phyloP scores from a whole-genome alignment of 768 basidiomycete genomes.

The Tricholoma furcatifolium region DNA sequence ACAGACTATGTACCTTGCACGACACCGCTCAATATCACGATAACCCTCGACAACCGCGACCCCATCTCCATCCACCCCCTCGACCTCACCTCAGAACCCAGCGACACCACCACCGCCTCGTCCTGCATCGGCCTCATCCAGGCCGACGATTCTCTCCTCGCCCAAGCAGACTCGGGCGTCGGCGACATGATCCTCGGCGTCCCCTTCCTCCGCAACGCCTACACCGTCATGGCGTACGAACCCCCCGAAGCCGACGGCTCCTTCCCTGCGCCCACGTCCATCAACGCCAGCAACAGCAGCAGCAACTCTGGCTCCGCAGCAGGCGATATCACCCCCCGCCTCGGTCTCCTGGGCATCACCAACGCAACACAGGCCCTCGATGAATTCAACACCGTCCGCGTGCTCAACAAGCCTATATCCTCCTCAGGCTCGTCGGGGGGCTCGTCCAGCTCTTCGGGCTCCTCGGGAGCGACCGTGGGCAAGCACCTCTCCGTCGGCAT shows the following conservation, averaged over 20 bases:
- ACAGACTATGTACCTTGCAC: slow-evolving; percentile 75
- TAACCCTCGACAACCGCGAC: slow-evolving; percentile 58
- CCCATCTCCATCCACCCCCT: slow-evolving; percentile 71
- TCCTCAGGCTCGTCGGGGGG: not conserved
- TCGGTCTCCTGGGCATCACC: slow-evolving; percentile 66
- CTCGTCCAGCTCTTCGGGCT: too few relatives aligned
- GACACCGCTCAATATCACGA: slow-evolving; percentile 68
- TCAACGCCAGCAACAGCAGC: not conserved
- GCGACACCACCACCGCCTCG: slow-evolving; percentile 37
- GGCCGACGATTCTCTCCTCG: slow-evolving; percentile 43
- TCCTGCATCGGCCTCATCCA: slow-evolving; percentile 72
- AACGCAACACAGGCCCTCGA: slow-evolving; percentile 57
- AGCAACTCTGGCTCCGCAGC: slow-evolving; percentile 6
- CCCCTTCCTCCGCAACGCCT: slow-evolving; percentile 73
- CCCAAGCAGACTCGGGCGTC: slow-evolving; percentile 29
- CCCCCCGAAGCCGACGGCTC: not conserved
- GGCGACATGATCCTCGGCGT: slow-evolving; percentile 80
- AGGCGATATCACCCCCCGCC: slow-evolving; percentile 34
- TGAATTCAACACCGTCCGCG: slow-evolving; percentile 70
- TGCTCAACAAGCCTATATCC: slow-evolving; percentile 58
- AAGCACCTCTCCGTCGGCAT: slow-evolving; percentile 57
- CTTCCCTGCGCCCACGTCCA: not conserved
- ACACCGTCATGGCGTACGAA: slow-evolving; percentile 71
- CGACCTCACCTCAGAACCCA: slow-evolving; percentile 58
- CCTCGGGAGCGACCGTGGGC: slow-evolving; percentile 1